Evolutionary conservation across 257 asterid species (phyloP), one percentile per base, ranked within the genome.

Genomic region (Forsythia viridissima): DNA sequence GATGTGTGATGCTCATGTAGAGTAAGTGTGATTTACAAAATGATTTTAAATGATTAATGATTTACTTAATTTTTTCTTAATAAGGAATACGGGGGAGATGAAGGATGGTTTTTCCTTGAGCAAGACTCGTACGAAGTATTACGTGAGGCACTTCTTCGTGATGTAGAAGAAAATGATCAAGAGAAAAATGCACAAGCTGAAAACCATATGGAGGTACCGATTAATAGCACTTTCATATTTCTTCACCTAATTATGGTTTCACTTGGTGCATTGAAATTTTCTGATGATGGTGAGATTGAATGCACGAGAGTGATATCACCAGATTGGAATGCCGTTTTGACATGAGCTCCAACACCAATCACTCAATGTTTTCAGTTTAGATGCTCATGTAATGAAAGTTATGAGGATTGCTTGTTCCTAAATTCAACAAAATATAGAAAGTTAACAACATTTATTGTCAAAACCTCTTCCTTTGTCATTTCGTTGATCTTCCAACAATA

Each of bases 41-140:
- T 4, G 61, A n/a, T 5, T 36, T 37, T 52, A 41, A 6, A 4
- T 4, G 42, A 36, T 72, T 77, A 39, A 12, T 80, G 16, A 37
- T 37, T 76, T 72, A 30, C 34, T 8, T 44, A 20, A 38, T 5
- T 77, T 18, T 0, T 5, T 63, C 55, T 37, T 2, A 52, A 76
- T 1, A 4, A 85, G 92, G 89, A 71, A 16, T 89, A 89, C 72
- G 90, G 86, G 57, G 89, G 89, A 44, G 73, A 73, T 21, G 89
- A 81, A 0, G 84, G 83, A 43, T 89, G 92, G 92, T 70, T n/a
- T 8, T 85, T 89, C 72, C 85, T 86, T 71, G 92, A 89, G 81
- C 90, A 85, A 34, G 75, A 39, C 24, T 71, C 89, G 5, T 86
- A 89, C 12, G 80, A 82, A 76, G 83, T 75, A 71, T 88, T 89